These are phyloP conservation scores for Saccharomycopsis hybrid DNA, from an alignment of 1,139 yeast genomes.

Conservation along the genomic window DNA sequence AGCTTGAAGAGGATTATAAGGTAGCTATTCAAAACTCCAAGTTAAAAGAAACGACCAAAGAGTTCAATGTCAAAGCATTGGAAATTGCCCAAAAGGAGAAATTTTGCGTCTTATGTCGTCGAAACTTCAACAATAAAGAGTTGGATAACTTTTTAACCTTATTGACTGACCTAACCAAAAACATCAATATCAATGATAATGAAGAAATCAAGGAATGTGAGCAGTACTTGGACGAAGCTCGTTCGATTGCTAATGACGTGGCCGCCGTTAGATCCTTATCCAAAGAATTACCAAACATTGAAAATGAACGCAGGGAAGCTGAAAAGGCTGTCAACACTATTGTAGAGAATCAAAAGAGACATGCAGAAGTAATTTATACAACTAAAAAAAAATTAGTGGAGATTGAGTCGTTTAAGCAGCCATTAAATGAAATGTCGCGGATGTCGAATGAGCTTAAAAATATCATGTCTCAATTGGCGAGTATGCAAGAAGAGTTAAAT, in stretches of 20 bases:
- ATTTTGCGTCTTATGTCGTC: constrained; percentile 59
- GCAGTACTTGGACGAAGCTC: constrained; percentile 29
- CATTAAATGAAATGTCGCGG: constrained; percentile 36
- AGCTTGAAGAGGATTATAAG: constrained; percentile 54
- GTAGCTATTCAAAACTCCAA: constrained; percentile 56
- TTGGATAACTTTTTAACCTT: constrained; percentile 31
- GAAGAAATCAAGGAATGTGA: constrained; percentile 37
- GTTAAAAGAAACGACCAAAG: constrained; percentile 57
- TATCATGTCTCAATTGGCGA: constrained; percentile 33
- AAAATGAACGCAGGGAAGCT: neutral
- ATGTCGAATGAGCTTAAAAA: constrained; percentile 33
- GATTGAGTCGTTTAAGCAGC: constrained; percentile 25
- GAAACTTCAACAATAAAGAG: constrained; percentile 45
- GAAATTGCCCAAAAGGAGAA: constrained; percentile 49
- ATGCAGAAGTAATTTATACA: too few species aligned
- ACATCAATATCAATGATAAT: constrained; percentile 24
- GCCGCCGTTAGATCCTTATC: constrained; percentile 6
- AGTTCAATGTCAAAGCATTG: constrained; percentile 59
- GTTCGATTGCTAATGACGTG: constrained; percentile 16
- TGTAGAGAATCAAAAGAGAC: constrained; percentile 20
- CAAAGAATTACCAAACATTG: constrained; percentile 13
- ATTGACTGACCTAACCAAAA: constrained; percentile 23
- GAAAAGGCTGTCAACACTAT: constrained; percentile 18
- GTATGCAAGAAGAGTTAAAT: constrained; percentile 35
- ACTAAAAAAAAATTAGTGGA: constrained; percentile 18